Conservation (phyloP, 2,329 filamentous ascomycete genomes). For the Trichoderma atrobrunneum region DNA sequence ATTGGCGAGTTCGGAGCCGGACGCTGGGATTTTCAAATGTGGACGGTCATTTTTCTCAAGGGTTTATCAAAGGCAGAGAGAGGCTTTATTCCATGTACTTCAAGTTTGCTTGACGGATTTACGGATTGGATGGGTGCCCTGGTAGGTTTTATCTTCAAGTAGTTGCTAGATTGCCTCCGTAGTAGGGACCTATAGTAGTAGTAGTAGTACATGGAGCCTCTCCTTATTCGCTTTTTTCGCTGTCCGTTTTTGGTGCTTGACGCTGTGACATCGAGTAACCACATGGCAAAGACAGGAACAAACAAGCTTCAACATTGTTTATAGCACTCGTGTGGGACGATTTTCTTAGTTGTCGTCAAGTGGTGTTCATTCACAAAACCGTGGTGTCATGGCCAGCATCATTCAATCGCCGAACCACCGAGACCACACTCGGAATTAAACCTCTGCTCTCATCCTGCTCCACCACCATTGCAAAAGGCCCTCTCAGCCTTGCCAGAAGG, state of each 20-base stretch:
- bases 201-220: neutral
- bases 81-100: neutral
- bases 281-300: too few relatives aligned
- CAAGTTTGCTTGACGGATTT: neutral
- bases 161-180: neutral
- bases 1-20: neutral
- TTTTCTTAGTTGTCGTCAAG: too few relatives aligned
- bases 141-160: too few relatives aligned
- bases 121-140: neutral
- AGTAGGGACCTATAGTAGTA: neutral
- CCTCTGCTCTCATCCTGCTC: neutral
- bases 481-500: neutral
- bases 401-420: neutral
- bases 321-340: too few relatives aligned
- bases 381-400: neutral
- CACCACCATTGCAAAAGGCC: neutral
- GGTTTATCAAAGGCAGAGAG: neutral
- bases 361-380: too few relatives aligned
- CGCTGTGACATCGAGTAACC: neutral
- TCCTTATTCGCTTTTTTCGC: neutral
- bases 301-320: too few relatives aligned
- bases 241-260: neutral
- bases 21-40: neutral
- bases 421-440: neutral
- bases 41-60: neutral